Conservation (phyloP, 306 rosid species). For the Lathyrus oleraceus region DNA sequence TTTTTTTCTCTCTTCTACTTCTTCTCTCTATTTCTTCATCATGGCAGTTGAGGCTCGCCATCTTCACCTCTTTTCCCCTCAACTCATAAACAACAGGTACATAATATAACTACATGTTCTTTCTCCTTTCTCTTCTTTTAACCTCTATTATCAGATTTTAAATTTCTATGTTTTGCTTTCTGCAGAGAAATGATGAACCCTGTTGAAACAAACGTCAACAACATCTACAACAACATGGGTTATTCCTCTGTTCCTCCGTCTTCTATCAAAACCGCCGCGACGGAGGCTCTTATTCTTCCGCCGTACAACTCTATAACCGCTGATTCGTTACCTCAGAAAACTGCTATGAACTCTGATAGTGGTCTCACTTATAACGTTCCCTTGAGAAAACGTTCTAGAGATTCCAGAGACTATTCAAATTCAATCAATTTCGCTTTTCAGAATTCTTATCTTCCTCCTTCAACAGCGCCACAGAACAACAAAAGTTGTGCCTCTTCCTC, state of each 20-base stretch:
- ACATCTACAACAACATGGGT: conserved; percentile 43
- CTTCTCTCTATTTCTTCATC: background rate
- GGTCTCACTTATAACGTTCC: conserved; percentile 57
- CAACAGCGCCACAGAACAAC: background rate
- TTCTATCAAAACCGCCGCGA: conserved; percentile 44
- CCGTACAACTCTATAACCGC: conserved; percentile 44
- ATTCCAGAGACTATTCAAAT: conserved; percentile 9
- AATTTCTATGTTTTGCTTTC: background rate
- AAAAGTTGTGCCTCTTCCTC: conserved; percentile 40
- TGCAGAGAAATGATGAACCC: conserved; percentile 66
- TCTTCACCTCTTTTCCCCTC: conserved; percentile 68
- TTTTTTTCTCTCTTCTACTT: background rate
- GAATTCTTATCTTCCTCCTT: conserved; percentile 13
- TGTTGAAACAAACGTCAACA: conserved; percentile 38
- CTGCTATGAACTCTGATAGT: conserved; percentile 66
- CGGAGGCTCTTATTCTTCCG: conserved; percentile 47
- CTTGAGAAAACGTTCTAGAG: conserved; percentile 68
- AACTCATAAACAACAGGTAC: conserved; percentile 64
- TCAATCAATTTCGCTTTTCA: conserved; percentile 35
- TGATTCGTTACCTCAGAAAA: conserved; percentile 50
- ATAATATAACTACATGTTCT: too few species aligned
- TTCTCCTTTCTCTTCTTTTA: background rate
- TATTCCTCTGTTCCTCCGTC: conserved; percentile 50
- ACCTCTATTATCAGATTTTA: background rate
- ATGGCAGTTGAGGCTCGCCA: conserved; percentile 94